A percentile compares a stretch with the other conserved stretches of the same genome.
These are phyloP conservation scores for Sarcomyxa edulis DNA, from an alignment of 768 basidiomycete species.

Conservation along the genomic window DNA sequence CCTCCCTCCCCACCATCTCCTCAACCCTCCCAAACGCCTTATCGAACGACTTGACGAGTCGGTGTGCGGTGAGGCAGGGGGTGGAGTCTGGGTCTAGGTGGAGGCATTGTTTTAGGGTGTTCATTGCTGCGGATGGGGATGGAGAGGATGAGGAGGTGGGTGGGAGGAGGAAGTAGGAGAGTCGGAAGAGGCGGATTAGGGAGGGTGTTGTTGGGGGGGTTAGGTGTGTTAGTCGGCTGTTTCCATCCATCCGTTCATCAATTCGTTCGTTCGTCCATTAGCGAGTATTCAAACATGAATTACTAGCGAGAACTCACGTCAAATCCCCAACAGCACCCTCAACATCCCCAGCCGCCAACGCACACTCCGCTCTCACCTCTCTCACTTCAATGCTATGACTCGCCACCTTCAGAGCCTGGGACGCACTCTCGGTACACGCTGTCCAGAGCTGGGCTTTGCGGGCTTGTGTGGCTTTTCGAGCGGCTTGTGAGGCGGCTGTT, in stretches of 20 bases:
- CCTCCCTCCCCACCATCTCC: constrained; percentile 54
- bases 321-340: constrained; percentile 84
- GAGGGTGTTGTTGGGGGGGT: constrained; percentile 61
- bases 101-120: constrained; percentile 87
- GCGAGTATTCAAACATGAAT: neutral
- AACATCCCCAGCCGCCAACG: constrained; percentile 71
- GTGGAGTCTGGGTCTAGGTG: constrained; percentile 92
- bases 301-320: constrained; percentile 54
- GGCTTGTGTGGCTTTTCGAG: constrained; percentile 61
- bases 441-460: constrained; percentile 68
- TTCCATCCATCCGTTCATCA: constrained; percentile 10
- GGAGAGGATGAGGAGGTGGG: constrained; percentile 54
- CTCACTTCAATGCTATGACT: constrained; percentile 67
- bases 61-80: constrained; percentile 70
- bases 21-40: constrained; percentile 66
- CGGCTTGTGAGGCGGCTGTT: constrained; percentile 50
- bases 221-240: constrained; percentile 74
- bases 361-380: constrained; percentile 72
- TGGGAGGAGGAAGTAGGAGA: constrained; percentile 81
- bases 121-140: constrained; percentile 49
- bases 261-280: neutral
- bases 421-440: constrained; percentile 74
- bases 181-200: constrained; percentile 70
- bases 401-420: constrained; percentile 61
- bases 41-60: constrained; percentile 73